Evolutionary conservation across 805 yeast species (phyloP), one percentile per base, ranked within the genome.

Genomic region (Lipomyces oligophaga): DNA sequence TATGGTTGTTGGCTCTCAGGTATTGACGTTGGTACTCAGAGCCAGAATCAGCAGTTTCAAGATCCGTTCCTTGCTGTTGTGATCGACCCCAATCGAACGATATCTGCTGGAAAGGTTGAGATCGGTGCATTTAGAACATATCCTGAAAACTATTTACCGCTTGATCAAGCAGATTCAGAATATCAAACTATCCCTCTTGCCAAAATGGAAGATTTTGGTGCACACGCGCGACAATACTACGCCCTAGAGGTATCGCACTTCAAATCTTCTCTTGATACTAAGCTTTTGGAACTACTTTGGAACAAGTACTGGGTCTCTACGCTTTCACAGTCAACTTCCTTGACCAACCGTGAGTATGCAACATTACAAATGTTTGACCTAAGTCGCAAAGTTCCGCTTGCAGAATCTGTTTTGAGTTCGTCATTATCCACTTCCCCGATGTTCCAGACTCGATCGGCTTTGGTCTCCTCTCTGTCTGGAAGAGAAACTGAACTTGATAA

Each of bases 1-100:
- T 90, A 88, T 64, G 97, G 96, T 15, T 89, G 97, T 64, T 90
- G 97, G 96, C 67, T 90, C 35, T 81, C 93, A 44, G 94, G 93
- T 3, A 87, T 90, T 32, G 97, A 90, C 66, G 95, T 93, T 27
- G 81, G 85, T 36, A 90, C 97, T 0, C 97, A 90, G 63, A 62
- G 70, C 19, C 73, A 87, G 61, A 87, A 89, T 59, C 97, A 88
- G 66, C 79, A 77, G 47, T 87, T 80, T 61, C 96, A 88, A 63
- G 97, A 88, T 59, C 97, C 97, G 1, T 88, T 85, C 61, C 70
- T 88, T 47, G 96, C 96, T 0, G 70, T 88, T 25, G 96, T 88
- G 5, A 49, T 89, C 41, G 97, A 88, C 65, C 96, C 96, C 0
- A 74, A 78, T 41, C 78, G 80, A 59, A 80, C 90, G 1, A 60